Conservation (phyloP, 768 basidiomycete species). For the Lactifluus subvellereus region DNA sequence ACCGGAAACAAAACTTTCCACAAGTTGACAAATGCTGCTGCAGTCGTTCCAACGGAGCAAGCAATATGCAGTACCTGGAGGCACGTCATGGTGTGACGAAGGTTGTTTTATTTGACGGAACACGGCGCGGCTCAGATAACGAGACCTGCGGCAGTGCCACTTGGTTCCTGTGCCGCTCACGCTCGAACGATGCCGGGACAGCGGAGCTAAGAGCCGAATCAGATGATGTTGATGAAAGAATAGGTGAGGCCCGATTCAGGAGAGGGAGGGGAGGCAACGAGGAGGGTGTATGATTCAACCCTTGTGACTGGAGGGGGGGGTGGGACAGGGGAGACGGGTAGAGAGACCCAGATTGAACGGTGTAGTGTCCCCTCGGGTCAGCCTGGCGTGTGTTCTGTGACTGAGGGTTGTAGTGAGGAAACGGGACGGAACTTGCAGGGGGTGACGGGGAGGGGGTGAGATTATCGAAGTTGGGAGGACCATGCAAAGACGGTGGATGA, state of each 20-base stretch:
- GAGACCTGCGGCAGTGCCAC: conserved; percentile 13
- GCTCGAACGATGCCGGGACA: conserved; percentile 23
- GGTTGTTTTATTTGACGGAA: conserved; percentile 18
- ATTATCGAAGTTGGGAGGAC: conserved; percentile 40
- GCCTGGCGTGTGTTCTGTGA: conserved; percentile 32
- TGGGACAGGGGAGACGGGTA: conserved; percentile 49
- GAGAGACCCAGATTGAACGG: conserved; percentile 16
- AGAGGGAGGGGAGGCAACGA: conserved; percentile 16
- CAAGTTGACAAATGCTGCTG: background rate
- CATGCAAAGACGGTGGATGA: conserved; percentile 28
- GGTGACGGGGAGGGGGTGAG: conserved; percentile 64
- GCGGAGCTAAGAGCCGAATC: conserved; percentile 21
- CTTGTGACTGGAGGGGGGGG: conserved; percentile 31
- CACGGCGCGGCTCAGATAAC: conserved; percentile 18
- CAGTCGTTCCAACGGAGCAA: background rate
- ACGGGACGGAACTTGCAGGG: conserved; percentile 44
- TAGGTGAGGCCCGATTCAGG: conserved; percentile 22
- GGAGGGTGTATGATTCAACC: conserved; percentile 11
- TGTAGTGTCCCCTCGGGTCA: conserved; percentile 26
- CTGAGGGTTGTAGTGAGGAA: conserved; percentile 49
- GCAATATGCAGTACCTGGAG: background rate
- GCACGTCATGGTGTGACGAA: conserved; percentile 22
- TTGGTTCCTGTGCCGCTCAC: conserved; percentile 21
- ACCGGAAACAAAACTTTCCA: background rate
- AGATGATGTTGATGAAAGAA: conserved; percentile 22